These are phyloP conservation scores for Geosmithia morbida DNA, from an alignment of 2,329 filamentous ascomycete species.

Conservation along the genomic window DNA sequence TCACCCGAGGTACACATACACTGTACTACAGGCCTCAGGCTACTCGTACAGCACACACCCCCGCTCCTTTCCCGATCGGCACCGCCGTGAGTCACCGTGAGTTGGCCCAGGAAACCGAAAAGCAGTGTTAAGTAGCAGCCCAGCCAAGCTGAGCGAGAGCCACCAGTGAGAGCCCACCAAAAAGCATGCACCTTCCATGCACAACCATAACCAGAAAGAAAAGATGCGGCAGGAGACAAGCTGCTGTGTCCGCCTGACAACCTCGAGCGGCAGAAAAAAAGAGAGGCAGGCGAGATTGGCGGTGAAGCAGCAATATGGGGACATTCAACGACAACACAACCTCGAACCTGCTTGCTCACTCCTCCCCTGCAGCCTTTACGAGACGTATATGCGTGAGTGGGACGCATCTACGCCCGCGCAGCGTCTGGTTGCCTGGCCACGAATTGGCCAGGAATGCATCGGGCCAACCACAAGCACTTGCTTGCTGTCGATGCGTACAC, in stretches of 20 bases:
- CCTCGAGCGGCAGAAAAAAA: neutral
- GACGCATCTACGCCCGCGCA: neutral
- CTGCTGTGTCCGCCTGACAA: neutral
- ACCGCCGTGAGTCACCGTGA: neutral
- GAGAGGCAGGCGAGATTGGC: neutral
- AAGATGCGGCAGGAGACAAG: neutral
- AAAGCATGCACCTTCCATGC: neutral
- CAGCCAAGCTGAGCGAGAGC: neutral
- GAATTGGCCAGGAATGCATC: neutral
- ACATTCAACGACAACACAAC: neutral
- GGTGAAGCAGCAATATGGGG: neutral
- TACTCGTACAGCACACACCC: neutral
- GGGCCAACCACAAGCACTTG: neutral
- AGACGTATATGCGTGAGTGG: neutral
- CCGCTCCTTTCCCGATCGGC: neutral
- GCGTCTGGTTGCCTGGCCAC: neutral
- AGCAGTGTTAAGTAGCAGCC: neutral
- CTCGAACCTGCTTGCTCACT: neutral
- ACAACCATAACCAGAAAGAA: neutral
- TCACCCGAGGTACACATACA: neutral
- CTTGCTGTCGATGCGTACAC: neutral
- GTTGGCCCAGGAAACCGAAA: neutral
- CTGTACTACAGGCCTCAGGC: neutral
- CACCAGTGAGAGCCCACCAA: neutral
- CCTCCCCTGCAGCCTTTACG: neutral